Base-by-base conservation (phyloP, 2,329 filamentous ascomycete species). In the Pyrenochaeta sp. region DNA sequence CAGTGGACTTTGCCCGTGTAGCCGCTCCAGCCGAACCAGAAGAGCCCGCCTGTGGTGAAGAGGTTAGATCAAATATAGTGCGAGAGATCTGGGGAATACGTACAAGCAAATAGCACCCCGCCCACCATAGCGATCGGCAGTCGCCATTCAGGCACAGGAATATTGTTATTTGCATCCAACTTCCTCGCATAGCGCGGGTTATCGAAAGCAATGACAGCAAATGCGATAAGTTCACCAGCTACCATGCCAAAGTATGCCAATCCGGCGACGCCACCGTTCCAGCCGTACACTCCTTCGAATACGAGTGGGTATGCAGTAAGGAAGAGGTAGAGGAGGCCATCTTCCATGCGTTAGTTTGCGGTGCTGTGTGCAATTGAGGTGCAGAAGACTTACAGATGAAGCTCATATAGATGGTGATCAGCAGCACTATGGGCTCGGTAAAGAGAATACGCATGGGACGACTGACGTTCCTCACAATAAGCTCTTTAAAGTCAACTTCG, bases 241-340 rank as follows among this genome's bases (percentile, higher is more conserved):
- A 95, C 85, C 88, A 97, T 91, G 49, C 92, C 92, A 65, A 97
- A 91, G 74, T 92, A 96, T 4, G 91, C 87, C 4, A 97, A 82
- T 1, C 92, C 92, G 3, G 87, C 84, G 15, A 90, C 76, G 51
- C 92, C 92, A 1, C 82, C 67, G 30, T 78, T 85, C 79, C 94
- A 89, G 61, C 84, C 82, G 73, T 96, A 89, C 4, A 92, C 82
- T 1, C 76, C 72, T 56, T 88, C 81, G 77, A 95, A 96, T 42
- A 96, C 89, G 39, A 95, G 84, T 0, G 90, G 88, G 65, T 96
- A 96, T 1, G 91, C 90, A 0, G 91, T 93, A 46, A 97, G 81
- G 79, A 95, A 60, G 21, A 94, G 87, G 69, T 95, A 96, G 1
- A 96, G 84, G 0, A 95, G 81, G 5, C 83, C 89, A 68, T 93